Base-by-base conservation (phyloP, 2,329 filamentous ascomycete genomes). In the Kalmusia sp. region DNA sequence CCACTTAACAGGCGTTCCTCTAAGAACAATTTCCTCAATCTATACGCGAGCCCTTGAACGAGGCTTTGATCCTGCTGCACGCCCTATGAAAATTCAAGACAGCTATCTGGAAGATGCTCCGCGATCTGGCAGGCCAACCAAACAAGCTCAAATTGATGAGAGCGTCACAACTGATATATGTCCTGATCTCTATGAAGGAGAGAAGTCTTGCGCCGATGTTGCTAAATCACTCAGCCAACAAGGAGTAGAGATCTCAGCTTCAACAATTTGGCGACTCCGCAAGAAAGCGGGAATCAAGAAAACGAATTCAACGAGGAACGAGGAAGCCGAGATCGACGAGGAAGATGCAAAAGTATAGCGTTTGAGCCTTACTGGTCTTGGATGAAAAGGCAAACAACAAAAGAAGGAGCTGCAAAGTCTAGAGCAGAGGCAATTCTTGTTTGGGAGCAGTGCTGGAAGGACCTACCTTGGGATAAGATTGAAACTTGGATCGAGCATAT, bases 401-500 rank as follows among this genome's bases (percentile, higher is more conserved):
- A 28, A 24, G 52, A 53, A 39, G 45, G 49, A 25, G 51, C 51
- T 25, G 46, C 22, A 43, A 51, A 55, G n/a, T 47, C 9, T 17
- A 45, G 27, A 46, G 34, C 33, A 31, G 27, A 49, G 35, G 33
- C 24, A 2, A 39, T 19, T 24, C 12, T 15, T 14, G 51, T 27
- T 38, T 62, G 22, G 43, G 3, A 50, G 22, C 2, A 53, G 31
- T 30, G 17, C 19, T n/a, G n/a, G 54, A n/a, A 38, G 2, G 31
- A 57, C 8, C 48, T 58, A 2, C 47, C 52, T 49, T n/a, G 58
- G 34, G 43, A 31, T n/a, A 27, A 51, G 30, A 58, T 61, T 6
- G 37, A 58, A 21, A 24, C 33, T 19, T 58, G 24, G 58, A 57
- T 58, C 41, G 46, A 61, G 38, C 27, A 56, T 11, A 59, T 61